Evolutionary conservation across 2,329 filamentous ascomycete species (phyloP), one percentile per base, ranked within the genome.

Genomic region (Scedosporium apiospermum): DNA sequence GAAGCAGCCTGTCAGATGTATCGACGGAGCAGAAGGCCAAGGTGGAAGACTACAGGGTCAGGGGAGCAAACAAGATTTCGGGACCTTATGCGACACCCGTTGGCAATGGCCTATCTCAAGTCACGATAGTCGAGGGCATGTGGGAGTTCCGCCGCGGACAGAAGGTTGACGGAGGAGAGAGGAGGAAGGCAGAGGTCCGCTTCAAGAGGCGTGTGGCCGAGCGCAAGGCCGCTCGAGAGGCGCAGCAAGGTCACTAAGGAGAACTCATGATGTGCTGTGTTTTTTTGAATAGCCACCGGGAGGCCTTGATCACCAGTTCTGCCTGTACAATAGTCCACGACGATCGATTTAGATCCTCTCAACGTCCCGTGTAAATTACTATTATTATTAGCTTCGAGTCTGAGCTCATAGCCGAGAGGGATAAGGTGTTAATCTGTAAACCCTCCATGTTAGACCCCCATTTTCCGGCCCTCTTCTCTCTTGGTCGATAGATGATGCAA

Each of bases 161-260:
- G 71, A 98, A 98, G 87, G 88, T 99, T 67, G 93, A 98, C 76
- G 95, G 95, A 71, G 95, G 95, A 81, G 95, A 99, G 81, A 87
- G 95, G 74, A 85, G 95, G 75, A 87, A 84, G 74, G 90, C 89
- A 16, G 88, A 96, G 78, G 87, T 97, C 61, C 83, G 90, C 69
- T 91, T 93, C 69, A 96, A 96, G 87, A 88, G 86, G 77, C 84
- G 88, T 67, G 86, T 89, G 60, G 87, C 87, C 42, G 90, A 93
- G 78, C 87, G 90, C 67, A 90, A 88, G 75, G 91, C 90, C 66
- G 82, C 81, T 70, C 80, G 78, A 62, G 72, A 81, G 69, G 72
- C 75, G 65, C 72, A 80, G 73, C 67, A 78, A 78, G 69, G 51
- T 67, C 67, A 60, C 65, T 55, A 27, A 55, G 51, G 51, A 23